Base-by-base conservation (phyloP, 2,329 filamentous ascomycete genomes). In the Cladosporium velox region DNA sequence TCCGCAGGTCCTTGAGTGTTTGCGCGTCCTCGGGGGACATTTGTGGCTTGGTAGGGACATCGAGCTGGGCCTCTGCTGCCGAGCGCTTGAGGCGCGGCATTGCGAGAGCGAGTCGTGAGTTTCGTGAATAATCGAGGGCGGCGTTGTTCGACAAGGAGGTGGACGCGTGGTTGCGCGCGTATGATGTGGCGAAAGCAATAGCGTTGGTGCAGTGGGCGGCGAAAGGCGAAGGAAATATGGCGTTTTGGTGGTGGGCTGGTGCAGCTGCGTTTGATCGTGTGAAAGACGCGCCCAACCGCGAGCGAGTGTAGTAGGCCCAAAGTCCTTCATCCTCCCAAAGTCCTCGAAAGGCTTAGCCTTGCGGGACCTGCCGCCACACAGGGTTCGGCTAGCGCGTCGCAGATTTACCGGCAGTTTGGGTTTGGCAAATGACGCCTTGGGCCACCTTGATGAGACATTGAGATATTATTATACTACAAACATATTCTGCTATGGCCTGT, bases 1-100 rank as follows among this genome's bases (percentile, higher is more conserved):
- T 95, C 69, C 94, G 88, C 71, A 98, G 86, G 70, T 85, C 88
- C 66, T 87, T 81, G 32, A 96, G 82, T 64, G 88, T 72, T 78
- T 77, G 77, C 79, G 74, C 66, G 34, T 72, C 38, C 66, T 73
- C 70, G 26, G 72, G 68, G 35, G 71, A 66, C 41, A 74, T 59
- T 8, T 66, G 49, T 38, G 55, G 54, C 21, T 66, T 55, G 32
- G 72, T 26, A 3, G 72, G 66, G 14, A 77, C 69, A 68, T 79
- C 78, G 68, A 82, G 77, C 57, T 83, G 79, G 70, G 81, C 79
- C 75, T 86, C 85, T 77, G 84, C 84, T 74, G 82, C 79, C 71
- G 77, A 81, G 75, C 84, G 83, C 79, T 86, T 86, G 78, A 84
- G 82, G 77, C 84, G 81, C 73, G 80, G 80, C 83, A 85, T 86